Base-by-base conservation (phyloP, 2,329 filamentous ascomycete genomes). In the Setomelanomma holmii region DNA sequence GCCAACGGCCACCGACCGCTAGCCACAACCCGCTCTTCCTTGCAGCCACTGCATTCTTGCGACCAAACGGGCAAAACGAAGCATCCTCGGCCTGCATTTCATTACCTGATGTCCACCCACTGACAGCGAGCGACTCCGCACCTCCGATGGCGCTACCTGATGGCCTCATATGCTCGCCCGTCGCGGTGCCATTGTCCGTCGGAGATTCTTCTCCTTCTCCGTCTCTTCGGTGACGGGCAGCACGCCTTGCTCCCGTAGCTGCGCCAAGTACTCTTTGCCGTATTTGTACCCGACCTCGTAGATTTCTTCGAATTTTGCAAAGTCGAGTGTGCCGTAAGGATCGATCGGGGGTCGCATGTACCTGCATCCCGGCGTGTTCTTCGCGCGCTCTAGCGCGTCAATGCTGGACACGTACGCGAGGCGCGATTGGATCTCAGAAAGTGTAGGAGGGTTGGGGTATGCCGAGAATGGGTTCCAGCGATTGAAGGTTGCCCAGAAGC, bases 291-390 rank as follows among this genome's bases (percentile, higher is more conserved):
- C 96, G 10, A 97, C 83, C 62, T 89, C 83, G 68, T 96, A 96
- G 47, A 99, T 93, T 80, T 99, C 96, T 67, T 98, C 93, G 74
- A 99, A 99, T 75, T 96, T 97, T 56, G 87, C 90, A 79, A 99
- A 99, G 52, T 99, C 95, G 23, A 99, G 79, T 1, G 95, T 99
- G 4, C 93, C 95, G 65, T 96, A 99, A 1, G 86, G 83, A 69
- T 98, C 95, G 57, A 99, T 89, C 0, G 95, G 95, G 4, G 96
- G 96, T 1, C 95, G 86, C 91, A 99, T 96, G 75, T 99, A 99
- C 45, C 96, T 82, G 74, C 93, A 98, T 0, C 95, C 95, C 0
- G 91, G 86, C 68, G 89, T 93, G 4, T 83, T 89, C 81, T 99
- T 99, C 20, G 95, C 95, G 33, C 93, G 84, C 75, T 99, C 95